Percentiles rank a stretch among this genome's conserved stretches.
phyloP scores from a whole-genome alignment of 495 filamentous ascomycete species.

The Talaromyces liani region DNA sequence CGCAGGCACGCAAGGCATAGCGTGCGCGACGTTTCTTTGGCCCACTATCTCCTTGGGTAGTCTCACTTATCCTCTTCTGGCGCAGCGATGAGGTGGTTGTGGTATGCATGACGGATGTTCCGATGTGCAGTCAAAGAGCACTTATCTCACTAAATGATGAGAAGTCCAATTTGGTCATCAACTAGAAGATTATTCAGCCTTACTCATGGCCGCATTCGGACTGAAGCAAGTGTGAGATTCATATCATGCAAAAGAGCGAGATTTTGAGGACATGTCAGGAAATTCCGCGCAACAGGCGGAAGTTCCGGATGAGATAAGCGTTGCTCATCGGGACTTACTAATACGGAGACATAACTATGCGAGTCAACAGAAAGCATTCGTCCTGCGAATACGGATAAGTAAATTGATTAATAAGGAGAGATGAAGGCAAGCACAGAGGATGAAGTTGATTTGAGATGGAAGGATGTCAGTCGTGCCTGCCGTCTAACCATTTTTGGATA shows the following conservation, averaged over 20 bases:
- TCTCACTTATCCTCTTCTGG: not conserved
- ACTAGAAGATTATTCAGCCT: not conserved
- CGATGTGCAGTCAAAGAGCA: conserved; percentile 13
- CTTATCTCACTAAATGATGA: not conserved
- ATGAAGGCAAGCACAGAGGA: too few species aligned
- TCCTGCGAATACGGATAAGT: too few species aligned
- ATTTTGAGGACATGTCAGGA: not conserved
- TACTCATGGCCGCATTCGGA: too few species aligned
- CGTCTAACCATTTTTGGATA: too few species aligned
- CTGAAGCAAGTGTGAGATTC: not conserved
- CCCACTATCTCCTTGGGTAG: not conserved
- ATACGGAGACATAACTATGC: too few species aligned
- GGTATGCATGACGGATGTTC: not conserved
- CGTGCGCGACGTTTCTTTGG: not conserved
- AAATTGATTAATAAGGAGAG: too few species aligned
- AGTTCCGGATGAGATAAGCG: not conserved
- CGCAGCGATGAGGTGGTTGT: not conserved
- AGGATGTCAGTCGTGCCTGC: too few species aligned
- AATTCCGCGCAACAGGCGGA: not conserved
- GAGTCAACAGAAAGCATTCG: too few species aligned
- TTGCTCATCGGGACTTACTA: too few species aligned
- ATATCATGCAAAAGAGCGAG: not conserved
- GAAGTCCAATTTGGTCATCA: not conserved
- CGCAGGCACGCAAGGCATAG: not conserved
- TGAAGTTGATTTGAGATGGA: too few species aligned